These are phyloP conservation scores for Mortierella claussenii DNA, from an alignment of 192 early-diverging fungal species.

Conservation along the genomic window DNA sequence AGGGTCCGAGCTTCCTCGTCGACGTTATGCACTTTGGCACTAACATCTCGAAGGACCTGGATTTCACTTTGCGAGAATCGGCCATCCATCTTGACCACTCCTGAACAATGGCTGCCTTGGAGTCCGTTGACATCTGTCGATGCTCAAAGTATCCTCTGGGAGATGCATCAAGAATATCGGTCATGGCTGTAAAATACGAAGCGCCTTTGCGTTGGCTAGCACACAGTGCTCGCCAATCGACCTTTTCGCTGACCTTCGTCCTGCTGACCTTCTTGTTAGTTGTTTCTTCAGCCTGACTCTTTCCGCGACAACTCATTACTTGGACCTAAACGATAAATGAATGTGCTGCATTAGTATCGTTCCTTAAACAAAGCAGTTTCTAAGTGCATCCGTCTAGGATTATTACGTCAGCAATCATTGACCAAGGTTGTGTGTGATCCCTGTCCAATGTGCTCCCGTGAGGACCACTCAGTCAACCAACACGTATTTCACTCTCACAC, in stretches of 20 bases:
- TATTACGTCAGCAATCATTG: constrained; percentile 27
- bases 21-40: constrained; percentile 16
- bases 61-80: constrained; percentile 9
- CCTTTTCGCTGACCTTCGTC: no score
- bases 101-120: constrained; percentile 19
- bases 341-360: constrained; percentile 1
- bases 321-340: constrained; percentile 12
- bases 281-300: constrained; percentile 1
- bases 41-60: constrained; percentile 20
- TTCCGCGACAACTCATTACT: constrained; percentile 8
- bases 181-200: constrained; percentile 19
- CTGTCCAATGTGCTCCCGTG: constrained; percentile 32
- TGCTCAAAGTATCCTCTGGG: constrained; percentile 37
- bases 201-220: constrained; percentile 5
- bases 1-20: constrained; percentile 24
- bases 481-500: constrained; percentile 40
- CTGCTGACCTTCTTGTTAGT: no score
- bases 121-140: constrained; percentile 14
- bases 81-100: constrained; percentile 21
- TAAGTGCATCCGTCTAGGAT: constrained; percentile 3
- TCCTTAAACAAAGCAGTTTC: constrained; percentile 8
- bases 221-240: constrained; percentile 20
- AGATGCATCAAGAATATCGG: constrained; percentile 11
- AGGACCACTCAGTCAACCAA: constrained; percentile 42
- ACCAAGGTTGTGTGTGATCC: constrained; percentile 38